Evolutionary conservation across 306 rosid genomes (phyloP).

Genomic region (Pterocarpus santalinus): DNA sequence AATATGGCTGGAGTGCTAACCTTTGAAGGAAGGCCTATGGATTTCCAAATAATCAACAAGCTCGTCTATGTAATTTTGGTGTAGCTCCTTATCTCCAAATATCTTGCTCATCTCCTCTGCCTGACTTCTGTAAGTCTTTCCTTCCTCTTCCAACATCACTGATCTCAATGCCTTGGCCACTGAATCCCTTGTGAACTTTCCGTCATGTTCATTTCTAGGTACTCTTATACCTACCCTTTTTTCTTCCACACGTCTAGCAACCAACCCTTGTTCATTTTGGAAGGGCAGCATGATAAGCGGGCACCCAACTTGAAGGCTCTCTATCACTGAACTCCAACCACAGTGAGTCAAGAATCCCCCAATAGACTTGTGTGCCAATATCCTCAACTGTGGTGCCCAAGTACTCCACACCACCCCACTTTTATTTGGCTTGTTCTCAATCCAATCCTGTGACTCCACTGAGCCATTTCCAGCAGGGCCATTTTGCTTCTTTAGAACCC

Average conservation of each 20-base stretch:
- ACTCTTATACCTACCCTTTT: conserved; percentile 46
- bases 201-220: conserved; percentile 49
- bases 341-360: conserved; percentile 52
- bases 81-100: conserved; percentile 31
- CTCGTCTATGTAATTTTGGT: conserved; percentile 39
- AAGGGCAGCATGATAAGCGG: conserved; percentile 47
- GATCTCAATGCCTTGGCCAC: conserved; percentile 47
- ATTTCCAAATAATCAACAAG: conserved; percentile 41
- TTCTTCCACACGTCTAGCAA: conserved; percentile 45
- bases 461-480: not conserved
- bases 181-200: conserved; percentile 41
- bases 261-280: conserved; percentile 36
- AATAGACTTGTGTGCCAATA: conserved; percentile 41
- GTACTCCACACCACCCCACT: conserved; percentile 31
- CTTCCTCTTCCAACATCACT: conserved; percentile 50
- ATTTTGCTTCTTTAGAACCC: not conserved
- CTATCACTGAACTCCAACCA: conserved; percentile 53
- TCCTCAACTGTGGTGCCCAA: conserved; percentile 50
- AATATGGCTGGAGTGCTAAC: no score
- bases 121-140: conserved; percentile 45
- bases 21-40: not conserved
- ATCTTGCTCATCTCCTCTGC: conserved; percentile 42
- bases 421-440: conserved; percentile 7
- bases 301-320: conserved; percentile 29
- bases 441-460: conserved; percentile 21